Base-by-base conservation (phyloP, 2,329 filamentous ascomycete genomes). In the Fusarium graminum region DNA sequence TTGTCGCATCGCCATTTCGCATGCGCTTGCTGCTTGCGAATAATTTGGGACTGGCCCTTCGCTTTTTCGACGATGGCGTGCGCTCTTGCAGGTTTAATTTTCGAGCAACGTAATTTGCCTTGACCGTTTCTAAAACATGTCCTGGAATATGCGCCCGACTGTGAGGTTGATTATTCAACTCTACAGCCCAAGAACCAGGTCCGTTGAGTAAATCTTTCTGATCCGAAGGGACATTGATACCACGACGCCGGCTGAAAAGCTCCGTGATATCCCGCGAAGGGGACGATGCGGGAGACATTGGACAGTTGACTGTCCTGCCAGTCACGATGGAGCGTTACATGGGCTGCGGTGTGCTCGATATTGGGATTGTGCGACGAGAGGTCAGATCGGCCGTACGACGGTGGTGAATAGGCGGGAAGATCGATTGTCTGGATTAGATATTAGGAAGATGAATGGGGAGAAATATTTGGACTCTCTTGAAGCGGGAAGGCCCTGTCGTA, bases 201-300 rank as follows among this genome's bases (percentile, higher is more conserved):
- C 67, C 55, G 3, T 78, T 74, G 2, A 83, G 70, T 3, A 83
- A 68, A 6, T 52, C 51, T 26, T 72, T 72, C 63, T 84, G 82
- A 39, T 81, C 76, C 16, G 71, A 74, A 1, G 80, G 78, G 8
- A 83, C 74, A 25, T 54, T 74, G 17, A 75, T 59, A 19, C 76
- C 62, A 13, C 62, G 74, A 8, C 72, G 73, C 12, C 71, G 74
- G 42, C 66, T 42, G 40, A 78, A 62, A 34, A 75, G 60, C 32
- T 69, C 63, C 34, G 54, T 36, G 26, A 76, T 38, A 43, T 69
- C 68, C 51, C 68, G 69, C 36, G 45, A 42, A 49, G 73, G 65
- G 47, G 70, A 68, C 29, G 70, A 59, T 22, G 58, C 26, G 52
- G 65, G 34, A 60, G 75, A 57, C 76, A 78, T 77, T 63, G 67